Conservation (phyloP, 306 rosid species). For the Prosopis cineraria region DNA sequence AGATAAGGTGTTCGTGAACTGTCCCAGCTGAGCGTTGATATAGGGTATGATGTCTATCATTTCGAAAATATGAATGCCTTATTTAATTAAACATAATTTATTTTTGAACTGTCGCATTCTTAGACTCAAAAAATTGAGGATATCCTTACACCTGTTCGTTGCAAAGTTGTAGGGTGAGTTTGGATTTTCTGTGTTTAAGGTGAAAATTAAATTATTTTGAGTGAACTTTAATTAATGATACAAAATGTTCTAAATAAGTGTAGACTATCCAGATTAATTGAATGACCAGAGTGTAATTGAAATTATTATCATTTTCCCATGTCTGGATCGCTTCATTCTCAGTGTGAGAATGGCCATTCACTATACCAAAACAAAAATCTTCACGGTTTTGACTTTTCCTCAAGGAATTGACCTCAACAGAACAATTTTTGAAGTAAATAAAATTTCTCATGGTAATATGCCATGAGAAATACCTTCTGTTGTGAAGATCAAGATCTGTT, state of each 20-base stretch:
- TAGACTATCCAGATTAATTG: neutral
- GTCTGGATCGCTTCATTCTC: neutral
- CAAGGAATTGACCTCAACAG: neutral
- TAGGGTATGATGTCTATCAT: neutral
- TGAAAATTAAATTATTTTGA: neutral
- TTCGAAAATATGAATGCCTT: neutral
- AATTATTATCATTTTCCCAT: neutral
- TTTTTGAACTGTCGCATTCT: no score
- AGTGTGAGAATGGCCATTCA: neutral
- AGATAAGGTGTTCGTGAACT: neutral
- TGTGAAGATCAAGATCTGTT: no score
- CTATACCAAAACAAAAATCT: neutral
- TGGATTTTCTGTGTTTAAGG: neutral
- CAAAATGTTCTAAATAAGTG: neutral
- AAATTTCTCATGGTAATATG: neutral
- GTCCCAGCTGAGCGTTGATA: neutral
- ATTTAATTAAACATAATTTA: neutral
- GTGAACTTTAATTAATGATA: neutral
- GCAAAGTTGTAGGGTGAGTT: no score
- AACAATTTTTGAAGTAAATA: neutral
- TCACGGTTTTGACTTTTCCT: neutral
- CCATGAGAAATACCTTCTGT: no score
- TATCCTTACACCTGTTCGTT: neutral
- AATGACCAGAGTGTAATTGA: neutral
- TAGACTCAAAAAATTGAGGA: no score